Evolutionary conservation across 352 stramenopile species (phyloP).

Genomic region (Phytophthora ohioensis): DNA sequence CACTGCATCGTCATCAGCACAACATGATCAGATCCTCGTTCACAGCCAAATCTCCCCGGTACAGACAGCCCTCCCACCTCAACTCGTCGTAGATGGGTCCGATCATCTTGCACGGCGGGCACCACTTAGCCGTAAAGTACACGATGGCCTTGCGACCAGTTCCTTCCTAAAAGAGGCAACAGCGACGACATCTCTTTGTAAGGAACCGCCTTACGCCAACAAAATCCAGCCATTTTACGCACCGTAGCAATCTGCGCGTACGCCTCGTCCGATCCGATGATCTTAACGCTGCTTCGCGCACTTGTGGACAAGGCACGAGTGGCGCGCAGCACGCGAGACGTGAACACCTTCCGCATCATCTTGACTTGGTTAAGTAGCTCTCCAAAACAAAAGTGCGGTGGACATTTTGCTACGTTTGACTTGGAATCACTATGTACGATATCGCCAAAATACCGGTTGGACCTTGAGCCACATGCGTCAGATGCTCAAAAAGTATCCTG

Average conservation of each 20-base stretch:
- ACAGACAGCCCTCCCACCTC: slow-evolving; percentile 49
- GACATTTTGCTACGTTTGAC: slow-evolving; percentile 14
- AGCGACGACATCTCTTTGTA: background rate
- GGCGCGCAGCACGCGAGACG: slow-evolving; percentile 34
- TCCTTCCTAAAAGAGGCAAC: slow-evolving; percentile 48
- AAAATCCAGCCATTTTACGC: slow-evolving; percentile 15
- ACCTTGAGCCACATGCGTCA: background rate
- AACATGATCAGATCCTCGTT: background rate
- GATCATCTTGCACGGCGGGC: slow-evolving; percentile 93
- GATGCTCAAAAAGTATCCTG: slow-evolving; percentile 1
- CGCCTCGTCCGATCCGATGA: slow-evolving; percentile 76
- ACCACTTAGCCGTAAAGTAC: slow-evolving; percentile 93
- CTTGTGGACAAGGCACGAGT: slow-evolving; percentile 46
- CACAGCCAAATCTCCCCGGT: background rate
- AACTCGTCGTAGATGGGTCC: slow-evolving; percentile 88
- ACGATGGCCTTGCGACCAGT: slow-evolving; percentile 80
- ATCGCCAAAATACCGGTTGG: slow-evolving; percentile 11
- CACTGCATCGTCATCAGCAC: slow-evolving; percentile 37
- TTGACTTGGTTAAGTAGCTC: slow-evolving; percentile 11
- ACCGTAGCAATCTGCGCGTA: slow-evolving; percentile 80
- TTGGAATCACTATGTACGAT: slow-evolving; percentile 8
- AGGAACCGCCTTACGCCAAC: too few species aligned
- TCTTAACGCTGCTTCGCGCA: slow-evolving; percentile 71
- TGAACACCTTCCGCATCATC: slow-evolving; percentile 57
- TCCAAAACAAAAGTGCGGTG: slow-evolving; percentile 9